Evolutionary conservation across 2,329 filamentous ascomycete genomes (phyloP), one percentile per base, ranked within the genome.

Genomic region (Didymella sp.): DNA sequence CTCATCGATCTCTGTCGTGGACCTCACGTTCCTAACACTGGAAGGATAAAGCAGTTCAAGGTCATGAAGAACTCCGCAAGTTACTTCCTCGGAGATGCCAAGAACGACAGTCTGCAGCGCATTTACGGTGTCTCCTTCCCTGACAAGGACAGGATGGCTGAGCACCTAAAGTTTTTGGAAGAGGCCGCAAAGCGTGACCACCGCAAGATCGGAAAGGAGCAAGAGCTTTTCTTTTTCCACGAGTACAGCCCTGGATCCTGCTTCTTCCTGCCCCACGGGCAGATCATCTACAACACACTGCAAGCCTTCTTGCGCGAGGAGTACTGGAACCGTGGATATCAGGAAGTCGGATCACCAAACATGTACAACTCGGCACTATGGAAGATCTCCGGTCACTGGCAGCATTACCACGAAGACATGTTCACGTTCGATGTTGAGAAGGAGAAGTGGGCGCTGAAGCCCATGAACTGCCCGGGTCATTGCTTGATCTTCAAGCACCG

Each of bases 111-210:
- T 25, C 84, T 99, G 42, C 95, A 99, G 79, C 89, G 95, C 72
- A 96, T 99, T 69, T 96, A 97, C 70, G 95, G 95, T 78, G 89
- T 99, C 56, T 96, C 92, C 6, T 99, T 92, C 87, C 94, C 94
- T 3, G 92, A 96, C 78, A 98, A 99, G 85, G 96, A 96, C 80
- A 85, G 87, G 70, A 91, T 99, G 80, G 87, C 90, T 43, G 92
- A 96, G 71, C 92, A 98, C 81, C 88, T 96, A 80, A 92, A 94
- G 73, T 96, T 96, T 79, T 84, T 99, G 27, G 94, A 96, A 71
- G 95, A 99, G 79, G 95, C 95, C n/a, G 94, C 95, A 60, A 96
- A 96, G 83, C 89, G 95, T 62, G 95, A 98, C 73, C 95, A 99
- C 75, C 85, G 94, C 64, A 92, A 91, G 79, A 93, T 99, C 66